Evolutionary conservation across 208 protist species (phyloP).

Genomic region (Crithidia brevicula): DNA sequence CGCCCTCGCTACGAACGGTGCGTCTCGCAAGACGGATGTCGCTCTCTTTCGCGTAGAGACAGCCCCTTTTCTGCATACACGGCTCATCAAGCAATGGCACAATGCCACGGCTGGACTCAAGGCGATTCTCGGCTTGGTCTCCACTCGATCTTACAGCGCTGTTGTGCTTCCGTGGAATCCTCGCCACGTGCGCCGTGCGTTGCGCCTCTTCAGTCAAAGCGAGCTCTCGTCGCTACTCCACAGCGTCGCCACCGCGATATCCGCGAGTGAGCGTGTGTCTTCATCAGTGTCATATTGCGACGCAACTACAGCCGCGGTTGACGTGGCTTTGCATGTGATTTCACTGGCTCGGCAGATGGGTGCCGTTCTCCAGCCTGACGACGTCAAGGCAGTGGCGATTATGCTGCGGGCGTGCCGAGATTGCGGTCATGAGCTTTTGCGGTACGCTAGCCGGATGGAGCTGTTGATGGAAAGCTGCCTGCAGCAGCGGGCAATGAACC

Average conservation of each 20-base stretch:
- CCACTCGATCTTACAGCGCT: conserved; percentile 12
- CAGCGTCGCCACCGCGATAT: conserved; percentile 20
- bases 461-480: conserved; percentile 64
- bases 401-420: conserved; percentile 70
- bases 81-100: conserved; percentile 86
- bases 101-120: conserved; percentile 68
- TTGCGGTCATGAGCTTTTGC: conserved; percentile 53
- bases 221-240: conserved; percentile 40
- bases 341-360: conserved; percentile 71
- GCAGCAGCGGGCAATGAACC: conserved; percentile 51
- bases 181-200: conserved; percentile 63
- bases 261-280: conserved; percentile 21
- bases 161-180: conserved; percentile 75
- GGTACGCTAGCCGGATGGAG: conserved; percentile 55
- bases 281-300: conserved; percentile 36
- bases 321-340: conserved; percentile 66
- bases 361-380: conserved; percentile 35
- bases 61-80: conserved; percentile 63
- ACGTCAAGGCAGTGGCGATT: conserved; percentile 47
- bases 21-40: conserved; percentile 13
- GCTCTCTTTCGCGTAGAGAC: conserved; percentile 71
- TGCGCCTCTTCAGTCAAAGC: conserved; percentile 49
- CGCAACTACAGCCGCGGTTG: conserved; percentile 47
- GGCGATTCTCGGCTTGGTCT: conserved; percentile 32
- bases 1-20: conserved; percentile 32